These are phyloP conservation scores for Onygenales sp. DNA, from an alignment of 2,329 filamentous ascomycete genomes.

Conservation along the genomic window DNA sequence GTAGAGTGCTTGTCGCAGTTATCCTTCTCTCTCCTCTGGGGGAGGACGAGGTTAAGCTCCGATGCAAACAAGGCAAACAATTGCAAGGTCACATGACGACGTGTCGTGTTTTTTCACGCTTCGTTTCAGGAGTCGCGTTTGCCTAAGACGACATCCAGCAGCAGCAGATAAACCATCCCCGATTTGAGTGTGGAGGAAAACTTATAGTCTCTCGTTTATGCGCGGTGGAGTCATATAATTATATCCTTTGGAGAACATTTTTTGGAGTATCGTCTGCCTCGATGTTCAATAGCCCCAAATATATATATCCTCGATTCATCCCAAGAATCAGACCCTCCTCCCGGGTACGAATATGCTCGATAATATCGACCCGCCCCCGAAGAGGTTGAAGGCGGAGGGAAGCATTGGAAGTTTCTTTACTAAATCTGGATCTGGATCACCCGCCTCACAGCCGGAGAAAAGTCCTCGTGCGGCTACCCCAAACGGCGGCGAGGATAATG, in stretches of 20 bases:
- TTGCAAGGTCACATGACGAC: conserved; percentile 6
- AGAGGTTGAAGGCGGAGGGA: conserved; percentile 21
- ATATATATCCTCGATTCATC: too few species aligned
- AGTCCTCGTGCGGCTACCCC: background rate
- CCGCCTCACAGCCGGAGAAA: conserved; percentile 22
- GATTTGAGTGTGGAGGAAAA: too few species aligned
- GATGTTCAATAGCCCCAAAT: too few species aligned
- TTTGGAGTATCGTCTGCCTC: too few species aligned
- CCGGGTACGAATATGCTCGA: background rate
- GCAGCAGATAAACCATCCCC: too few species aligned
- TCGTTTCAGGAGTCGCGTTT: background rate
- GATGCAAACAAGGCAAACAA: conserved; percentile 14
- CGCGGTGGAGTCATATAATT: too few species aligned
- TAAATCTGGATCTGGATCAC: conserved; percentile 13
- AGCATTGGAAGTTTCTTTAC: conserved; percentile 2
- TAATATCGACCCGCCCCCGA: conserved; percentile 9
- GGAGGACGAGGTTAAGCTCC: background rate
- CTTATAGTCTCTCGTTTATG: background rate
- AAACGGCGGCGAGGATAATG: background rate
- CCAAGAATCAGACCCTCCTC: background rate
- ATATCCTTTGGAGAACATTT: too few species aligned
- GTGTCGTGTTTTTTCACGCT: background rate
- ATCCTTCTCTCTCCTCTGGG: background rate
- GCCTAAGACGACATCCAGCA: background rate
- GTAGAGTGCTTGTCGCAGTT: background rate